Percentiles rank a stretch among this genome's conserved stretches.
These are phyloP conservation scores for Triadica sebifera DNA, from an alignment of 345 rosid genomes.

Conservation along the genomic window DNA sequence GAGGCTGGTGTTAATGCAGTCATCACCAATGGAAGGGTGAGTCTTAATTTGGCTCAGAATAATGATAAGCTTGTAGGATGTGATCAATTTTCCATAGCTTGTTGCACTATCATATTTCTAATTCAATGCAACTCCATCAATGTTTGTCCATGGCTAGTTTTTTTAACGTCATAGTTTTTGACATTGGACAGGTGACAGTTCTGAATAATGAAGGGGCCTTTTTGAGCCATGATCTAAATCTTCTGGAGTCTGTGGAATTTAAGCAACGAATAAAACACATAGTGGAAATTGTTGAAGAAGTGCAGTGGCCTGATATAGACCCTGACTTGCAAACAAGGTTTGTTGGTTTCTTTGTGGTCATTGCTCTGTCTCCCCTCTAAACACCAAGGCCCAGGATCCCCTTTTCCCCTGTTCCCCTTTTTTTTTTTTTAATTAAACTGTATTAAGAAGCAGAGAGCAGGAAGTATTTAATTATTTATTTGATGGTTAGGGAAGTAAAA, in stretches of 20 bases:
- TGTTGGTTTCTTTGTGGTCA: slow-evolving; percentile 15
- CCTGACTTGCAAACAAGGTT: slow-evolving; percentile 93
- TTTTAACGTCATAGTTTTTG: slow-evolving; percentile 2
- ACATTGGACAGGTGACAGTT: slow-evolving; percentile 52
- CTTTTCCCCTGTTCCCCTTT: background rate
- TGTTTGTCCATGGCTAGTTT: background rate
- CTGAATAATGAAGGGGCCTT: slow-evolving; percentile 58
- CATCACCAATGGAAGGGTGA: slow-evolving; percentile 94
- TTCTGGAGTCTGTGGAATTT: slow-evolving; percentile 85
- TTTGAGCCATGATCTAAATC: slow-evolving; percentile 77
- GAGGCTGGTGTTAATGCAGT: slow-evolving; percentile 63
- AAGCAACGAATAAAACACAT: slow-evolving; percentile 77
- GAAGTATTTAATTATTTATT: background rate
- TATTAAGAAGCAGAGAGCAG: background rate
- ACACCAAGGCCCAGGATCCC: background rate
- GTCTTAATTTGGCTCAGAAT: slow-evolving; percentile 17
- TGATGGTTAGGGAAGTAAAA: slow-evolving; percentile 2
- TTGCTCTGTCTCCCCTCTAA: background rate
- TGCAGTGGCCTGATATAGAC: slow-evolving; percentile 74
- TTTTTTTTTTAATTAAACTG: background rate
- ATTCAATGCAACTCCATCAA: background rate
- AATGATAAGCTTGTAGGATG: background rate
- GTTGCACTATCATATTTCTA: background rate
- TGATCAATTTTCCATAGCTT: background rate
- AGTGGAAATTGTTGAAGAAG: slow-evolving; percentile 72